Conservation (phyloP, 2,329 filamentous ascomycete genomes). For the Phaeosphaeriaceae sp. region DNA sequence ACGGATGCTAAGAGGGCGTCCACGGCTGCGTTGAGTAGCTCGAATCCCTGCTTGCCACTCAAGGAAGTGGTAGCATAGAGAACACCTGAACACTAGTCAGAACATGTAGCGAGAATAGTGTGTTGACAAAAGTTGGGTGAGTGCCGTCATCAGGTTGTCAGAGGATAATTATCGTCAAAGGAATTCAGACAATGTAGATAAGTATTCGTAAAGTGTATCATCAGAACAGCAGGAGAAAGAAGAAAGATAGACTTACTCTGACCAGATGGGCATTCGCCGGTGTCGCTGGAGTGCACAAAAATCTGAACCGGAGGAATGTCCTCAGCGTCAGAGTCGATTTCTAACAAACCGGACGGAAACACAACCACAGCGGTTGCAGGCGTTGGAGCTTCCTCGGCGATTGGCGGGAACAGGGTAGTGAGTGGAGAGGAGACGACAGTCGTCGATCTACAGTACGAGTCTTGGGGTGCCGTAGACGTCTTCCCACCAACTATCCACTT, state of each 20-base stretch:
- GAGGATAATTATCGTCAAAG: constrained; percentile 84
- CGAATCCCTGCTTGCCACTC: constrained; percentile 41
- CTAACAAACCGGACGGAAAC: constrained; percentile 67
- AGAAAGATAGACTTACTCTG: constrained; percentile 76
- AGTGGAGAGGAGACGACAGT: constrained; percentile 74
- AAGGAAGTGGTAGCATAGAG: constrained; percentile 62
- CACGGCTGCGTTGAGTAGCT: constrained; percentile 51
- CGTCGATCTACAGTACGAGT: constrained; percentile 65
- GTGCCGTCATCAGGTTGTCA: constrained; percentile 81
- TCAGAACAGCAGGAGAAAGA: constrained; percentile 66
- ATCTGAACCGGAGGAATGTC: constrained; percentile 62
- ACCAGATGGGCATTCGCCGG: constrained; percentile 85
- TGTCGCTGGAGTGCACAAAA: constrained; percentile 83
- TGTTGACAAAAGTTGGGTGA: constrained; percentile 7
- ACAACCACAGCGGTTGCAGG: constrained; percentile 77
- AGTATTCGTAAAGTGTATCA: constrained; percentile 87
- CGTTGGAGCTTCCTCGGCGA: constrained; percentile 75
- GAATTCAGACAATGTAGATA: constrained; percentile 99
- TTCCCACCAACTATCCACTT: constrained; percentile 60
- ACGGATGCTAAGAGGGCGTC: constrained; percentile 51
- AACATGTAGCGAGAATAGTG: constrained; percentile 16
- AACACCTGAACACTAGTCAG: constrained; percentile 60
- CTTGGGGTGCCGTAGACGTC: constrained; percentile 8
- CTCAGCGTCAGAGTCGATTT: constrained; percentile 22
- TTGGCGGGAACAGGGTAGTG: constrained; percentile 69